phyloP scores from a whole-genome alignment of 129 eudicot genomes.

The Lactuca sativa region DNA sequence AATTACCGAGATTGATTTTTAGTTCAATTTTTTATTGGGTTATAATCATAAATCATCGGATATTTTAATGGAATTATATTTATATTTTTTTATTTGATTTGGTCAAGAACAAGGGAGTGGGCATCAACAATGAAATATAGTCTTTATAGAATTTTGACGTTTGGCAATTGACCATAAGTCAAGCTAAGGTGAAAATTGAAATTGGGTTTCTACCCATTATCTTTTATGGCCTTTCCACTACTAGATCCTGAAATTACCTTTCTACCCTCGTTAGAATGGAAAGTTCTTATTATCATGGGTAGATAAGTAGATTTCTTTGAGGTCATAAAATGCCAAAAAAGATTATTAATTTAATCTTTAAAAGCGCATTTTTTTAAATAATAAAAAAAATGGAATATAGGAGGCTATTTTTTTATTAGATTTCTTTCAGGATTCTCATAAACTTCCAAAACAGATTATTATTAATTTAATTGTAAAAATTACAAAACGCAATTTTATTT shows the following conservation, averaged over 20 bases:
- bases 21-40: neutral
- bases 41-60: neutral
- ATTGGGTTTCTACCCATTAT: slow-evolving; percentile 3
- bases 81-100: slow-evolving; percentile 11
- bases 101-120: slow-evolving; percentile 23
- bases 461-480: neutral
- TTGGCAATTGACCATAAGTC: slow-evolving; percentile 16
- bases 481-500: neutral
- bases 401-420: neutral
- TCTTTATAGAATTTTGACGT: slow-evolving; percentile 21
- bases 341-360: neutral
- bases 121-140: slow-evolving; percentile 17
- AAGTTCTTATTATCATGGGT: neutral
- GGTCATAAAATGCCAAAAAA: slow-evolving; percentile 11
- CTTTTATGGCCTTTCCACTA: slow-evolving; percentile 22
- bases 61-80: slow-evolving; percentile 2
- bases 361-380: neutral
- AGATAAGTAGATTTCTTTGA: neutral
- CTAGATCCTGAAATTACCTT: slow-evolving; percentile 5
- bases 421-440: neutral
- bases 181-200: slow-evolving; percentile 1
- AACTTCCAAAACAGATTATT: neutral
- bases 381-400: neutral
- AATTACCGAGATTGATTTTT: neutral
- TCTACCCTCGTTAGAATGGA: slow-evolving; percentile 15